Conservation (phyloP, 2,329 filamentous ascomycete species). For the Stylonectria norvegica region DNA sequence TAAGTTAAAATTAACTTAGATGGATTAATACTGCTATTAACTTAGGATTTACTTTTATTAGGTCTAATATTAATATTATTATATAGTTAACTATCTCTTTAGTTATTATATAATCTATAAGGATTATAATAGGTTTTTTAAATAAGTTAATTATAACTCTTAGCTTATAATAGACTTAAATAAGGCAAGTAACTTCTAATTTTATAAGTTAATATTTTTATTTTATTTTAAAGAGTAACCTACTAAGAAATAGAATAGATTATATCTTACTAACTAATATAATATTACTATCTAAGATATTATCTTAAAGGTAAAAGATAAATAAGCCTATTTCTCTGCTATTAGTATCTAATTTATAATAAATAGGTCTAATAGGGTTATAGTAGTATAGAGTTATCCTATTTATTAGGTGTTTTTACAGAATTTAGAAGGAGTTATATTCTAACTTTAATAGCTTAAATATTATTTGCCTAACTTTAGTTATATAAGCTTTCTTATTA, state of each 20-base stretch:
- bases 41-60: no score
- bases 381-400: neutral
- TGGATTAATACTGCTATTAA: no score
- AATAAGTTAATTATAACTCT: neutral
- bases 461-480: neutral
- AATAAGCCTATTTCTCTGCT: neutral
- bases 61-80: no score
- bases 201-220: neutral
- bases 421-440: neutral
- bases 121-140: neutral
- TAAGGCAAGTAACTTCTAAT: neutral
- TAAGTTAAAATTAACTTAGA: no score
- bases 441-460: no score
- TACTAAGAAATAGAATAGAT: neutral
- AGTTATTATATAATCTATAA: neutral
- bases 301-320: neutral
- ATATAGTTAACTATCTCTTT: neutral
- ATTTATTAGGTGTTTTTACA: neutral
- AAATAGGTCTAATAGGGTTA: neutral
- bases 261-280: neutral
- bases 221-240: neutral
- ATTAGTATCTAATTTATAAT: neutral
- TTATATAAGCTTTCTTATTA: neutral
- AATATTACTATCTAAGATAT: neutral
- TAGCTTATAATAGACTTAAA: neutral